Base-by-base conservation (phyloP, 140 eudicot genomes). In the Ambrosia hybrid region DNA sequence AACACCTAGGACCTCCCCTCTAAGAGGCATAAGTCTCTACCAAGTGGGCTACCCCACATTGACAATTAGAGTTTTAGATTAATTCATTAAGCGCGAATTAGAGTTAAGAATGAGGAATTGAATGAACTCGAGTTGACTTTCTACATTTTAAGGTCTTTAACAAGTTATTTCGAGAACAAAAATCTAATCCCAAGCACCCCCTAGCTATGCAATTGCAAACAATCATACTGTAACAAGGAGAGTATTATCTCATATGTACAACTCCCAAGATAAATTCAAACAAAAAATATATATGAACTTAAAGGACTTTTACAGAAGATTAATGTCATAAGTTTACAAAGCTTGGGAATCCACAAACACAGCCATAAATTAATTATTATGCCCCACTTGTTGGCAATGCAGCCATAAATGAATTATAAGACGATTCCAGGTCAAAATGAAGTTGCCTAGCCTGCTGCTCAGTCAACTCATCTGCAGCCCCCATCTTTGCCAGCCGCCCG, bases 321-420 rank as follows among this genome's bases (percentile, higher is more conserved):
- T 8, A 4, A 49, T 49, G 0, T 9, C 13, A 49, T 49, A 49
- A 49, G n/a, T 13, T 49, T 49, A 49, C 55, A 49, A 11, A 12
- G 34, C 14, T 8, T 9, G 4, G 55, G 15, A 49, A 11, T 49
- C 55, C 14, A 49, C 55, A 49, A 49, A 49, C 55, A 49, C 55
- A n/a, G 99, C 99, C 97, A 90, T 90, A 74, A 94, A 90, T 8
- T 97, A 90, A 82, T 90, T 90, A 74, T 94, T 21, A 21, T 21
- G 65, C 56, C 37, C 96, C 98, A 57, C 87, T 90, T 65, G 89
- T 69, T 34, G 98, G 98, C 83, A 92, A 76, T 43, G 94, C 94
- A n/a, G 99, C 99, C 97, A 90, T 90, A 74, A 94, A 90, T 8
- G 99, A 90, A 82, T 90, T 90, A 74, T 94, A 94, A 1, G 97